Evolutionary conservation across 345 rosid genomes (phyloP).

Genomic region (Euclidium syriacum): DNA sequence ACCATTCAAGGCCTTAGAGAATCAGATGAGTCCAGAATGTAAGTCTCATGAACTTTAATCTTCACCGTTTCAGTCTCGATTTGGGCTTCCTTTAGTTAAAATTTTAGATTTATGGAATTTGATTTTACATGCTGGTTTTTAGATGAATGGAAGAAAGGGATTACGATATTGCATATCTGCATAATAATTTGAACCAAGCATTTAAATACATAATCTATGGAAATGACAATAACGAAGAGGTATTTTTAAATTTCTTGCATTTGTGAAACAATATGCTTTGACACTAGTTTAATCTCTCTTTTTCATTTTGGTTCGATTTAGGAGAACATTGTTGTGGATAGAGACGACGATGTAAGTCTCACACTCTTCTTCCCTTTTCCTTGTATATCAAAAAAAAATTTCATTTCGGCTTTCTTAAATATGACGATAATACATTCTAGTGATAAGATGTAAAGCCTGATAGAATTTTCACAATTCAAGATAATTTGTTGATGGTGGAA

Average conservation of each 20-base stretch:
- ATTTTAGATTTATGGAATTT: no score
- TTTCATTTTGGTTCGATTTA: slow-evolving; percentile 39
- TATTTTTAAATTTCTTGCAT: slow-evolving; percentile 6
- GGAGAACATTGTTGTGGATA: slow-evolving; percentile 68
- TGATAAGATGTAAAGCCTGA: no score
- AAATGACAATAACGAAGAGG: slow-evolving; percentile 84
- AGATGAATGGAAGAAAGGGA: slow-evolving; percentile 85
- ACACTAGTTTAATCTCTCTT: neutral
- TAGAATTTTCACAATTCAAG: neutral
- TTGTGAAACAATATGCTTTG: neutral
- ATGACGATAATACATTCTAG: no score
- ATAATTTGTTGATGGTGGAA: neutral
- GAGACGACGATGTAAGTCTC: slow-evolving; percentile 68
- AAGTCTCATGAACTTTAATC: no score
- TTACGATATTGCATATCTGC: slow-evolving; percentile 91
- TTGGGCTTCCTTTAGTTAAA: no score
- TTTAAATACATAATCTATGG: slow-evolving; percentile 87
- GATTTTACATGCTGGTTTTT: no score
- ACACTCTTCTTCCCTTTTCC: neutral
- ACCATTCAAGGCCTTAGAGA: no score
- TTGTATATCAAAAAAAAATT: neutral
- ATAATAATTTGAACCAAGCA: slow-evolving; percentile 86
- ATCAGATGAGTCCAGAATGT: no score
- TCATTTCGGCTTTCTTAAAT: no score
- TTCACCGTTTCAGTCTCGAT: no score